A percentile compares a stretch with the other conserved stretches of the same genome.
Conservation (phyloP, 164 flowering plant genomes). For the Brasenia schreberi region DNA sequence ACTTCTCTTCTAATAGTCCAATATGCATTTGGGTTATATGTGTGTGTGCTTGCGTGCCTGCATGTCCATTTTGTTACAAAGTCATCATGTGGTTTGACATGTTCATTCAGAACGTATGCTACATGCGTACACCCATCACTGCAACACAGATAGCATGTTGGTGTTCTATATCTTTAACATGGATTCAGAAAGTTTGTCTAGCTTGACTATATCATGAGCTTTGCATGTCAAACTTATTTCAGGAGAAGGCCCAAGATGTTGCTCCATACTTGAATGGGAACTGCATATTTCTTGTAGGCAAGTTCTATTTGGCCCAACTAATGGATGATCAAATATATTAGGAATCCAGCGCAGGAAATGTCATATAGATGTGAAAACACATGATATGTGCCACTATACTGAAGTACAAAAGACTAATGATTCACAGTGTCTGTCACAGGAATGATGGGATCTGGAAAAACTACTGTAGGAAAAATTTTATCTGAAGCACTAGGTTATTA, state of each 20-base stretch:
- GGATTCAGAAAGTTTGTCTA: too few species aligned
- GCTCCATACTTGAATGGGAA: constrained; percentile 57
- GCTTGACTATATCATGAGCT: background rate
- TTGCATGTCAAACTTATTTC: constrained; percentile 16
- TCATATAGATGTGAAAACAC: too few species aligned
- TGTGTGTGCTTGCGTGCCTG: too few species aligned
- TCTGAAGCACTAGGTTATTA: constrained; percentile 71
- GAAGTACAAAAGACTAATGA: background rate
- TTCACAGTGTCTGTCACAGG: constrained; percentile 31
- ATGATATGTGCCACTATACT: too few species aligned
- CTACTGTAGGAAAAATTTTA: constrained; percentile 81
- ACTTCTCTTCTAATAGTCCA: too few species aligned
- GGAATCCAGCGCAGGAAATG: background rate
- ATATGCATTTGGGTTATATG: too few species aligned
- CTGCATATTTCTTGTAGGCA: constrained; percentile 89
- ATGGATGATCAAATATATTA: background rate
- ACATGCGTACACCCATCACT: too few species aligned
- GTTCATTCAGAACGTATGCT: too few species aligned
- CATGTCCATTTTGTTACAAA: too few species aligned
- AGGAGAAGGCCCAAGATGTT: constrained; percentile 67
- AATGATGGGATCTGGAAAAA: constrained; percentile 99
- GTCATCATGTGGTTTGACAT: too few species aligned
- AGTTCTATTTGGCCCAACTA: constrained; percentile 20
- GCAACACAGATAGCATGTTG: too few species aligned
- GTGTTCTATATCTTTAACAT: too few species aligned